phyloP scores from a whole-genome alignment of 306 rosid genomes.

The Rubus idaeus region DNA sequence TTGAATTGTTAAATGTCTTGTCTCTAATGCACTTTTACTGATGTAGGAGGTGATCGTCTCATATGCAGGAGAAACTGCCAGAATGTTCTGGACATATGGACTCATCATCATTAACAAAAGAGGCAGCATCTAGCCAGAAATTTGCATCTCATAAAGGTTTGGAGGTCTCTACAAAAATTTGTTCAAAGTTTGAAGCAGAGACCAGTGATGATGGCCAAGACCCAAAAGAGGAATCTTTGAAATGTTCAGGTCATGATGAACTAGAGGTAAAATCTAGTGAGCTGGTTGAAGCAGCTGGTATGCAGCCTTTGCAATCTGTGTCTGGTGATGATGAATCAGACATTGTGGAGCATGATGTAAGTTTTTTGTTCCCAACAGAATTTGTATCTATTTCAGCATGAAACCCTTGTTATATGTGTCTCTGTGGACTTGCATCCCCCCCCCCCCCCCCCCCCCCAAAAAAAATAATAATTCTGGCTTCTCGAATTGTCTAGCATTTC shows the following conservation, averaged over 20 bases:
- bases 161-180: conserved; percentile 29
- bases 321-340: conserved; percentile 79
- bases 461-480: too few species aligned
- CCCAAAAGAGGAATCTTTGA: conserved; percentile 37
- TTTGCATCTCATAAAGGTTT: conserved; percentile 29
- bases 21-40: conserved; percentile 10
- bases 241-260: conserved; percentile 35
- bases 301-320: conserved; percentile 40
- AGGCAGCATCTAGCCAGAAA: conserved; percentile 39
- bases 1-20: conserved; percentile 11
- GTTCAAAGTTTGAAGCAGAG: conserved; percentile 49
- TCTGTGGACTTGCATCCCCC: neutral
- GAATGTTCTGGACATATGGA: conserved; percentile 24
- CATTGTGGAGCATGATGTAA: conserved; percentile 85
- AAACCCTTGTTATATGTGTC: conserved; percentile 8
- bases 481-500: neutral
- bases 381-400: neutral
- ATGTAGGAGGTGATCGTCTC: conserved; percentile 23
- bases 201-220: conserved; percentile 34
- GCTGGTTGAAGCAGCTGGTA: conserved; percentile 37
- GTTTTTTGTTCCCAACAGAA: conserved; percentile 21
- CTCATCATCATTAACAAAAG: conserved; percentile 28
- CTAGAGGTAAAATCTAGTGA: conserved; percentile 43
- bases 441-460: neutral
- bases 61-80: conserved; percentile 29